phyloP scores from a whole-genome alignment of 1,284 basidiomycete species.

The Prillingera fragicola region DNA sequence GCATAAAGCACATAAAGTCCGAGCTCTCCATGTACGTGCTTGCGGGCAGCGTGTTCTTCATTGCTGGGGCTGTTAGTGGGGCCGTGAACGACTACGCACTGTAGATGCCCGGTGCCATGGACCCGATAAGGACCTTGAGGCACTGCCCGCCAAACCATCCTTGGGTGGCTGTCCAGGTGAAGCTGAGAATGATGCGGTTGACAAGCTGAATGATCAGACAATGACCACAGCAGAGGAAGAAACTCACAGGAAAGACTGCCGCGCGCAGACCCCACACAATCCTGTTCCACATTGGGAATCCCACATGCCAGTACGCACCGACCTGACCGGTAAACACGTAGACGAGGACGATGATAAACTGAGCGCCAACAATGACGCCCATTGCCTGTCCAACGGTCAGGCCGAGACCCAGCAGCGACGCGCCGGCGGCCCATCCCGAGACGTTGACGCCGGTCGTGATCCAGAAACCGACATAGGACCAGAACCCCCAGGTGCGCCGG shows the following conservation, averaged over 20 bases:
- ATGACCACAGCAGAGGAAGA: no score
- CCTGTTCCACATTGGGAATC: constrained; percentile 28
- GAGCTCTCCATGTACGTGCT: constrained; percentile 28
- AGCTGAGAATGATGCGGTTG: constrained; percentile 31
- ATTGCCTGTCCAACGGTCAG: constrained; percentile 31
- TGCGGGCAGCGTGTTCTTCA: constrained; percentile 32
- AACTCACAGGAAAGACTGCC: constrained; percentile 23
- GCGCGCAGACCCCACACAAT: constrained; percentile 28
- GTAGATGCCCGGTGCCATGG: constrained; percentile 34
- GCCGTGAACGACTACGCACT: constrained; percentile 15
- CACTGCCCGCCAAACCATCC: constrained; percentile 46
- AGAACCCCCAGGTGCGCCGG: constrained; percentile 29
- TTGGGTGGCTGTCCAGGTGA: constrained; percentile 35
- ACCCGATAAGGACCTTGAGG: constrained; percentile 44
- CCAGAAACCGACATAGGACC: constrained; percentile 28
- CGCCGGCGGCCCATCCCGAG: constrained; percentile 27
- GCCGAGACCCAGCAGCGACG: constrained; percentile 27
- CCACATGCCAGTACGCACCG: constrained; percentile 31
- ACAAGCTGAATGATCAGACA: constrained; percentile 16
- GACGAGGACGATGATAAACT: constrained; percentile 18
- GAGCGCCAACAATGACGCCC: constrained; percentile 23
- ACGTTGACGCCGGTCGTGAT: constrained; percentile 25
- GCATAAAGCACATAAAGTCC: constrained; percentile 46
- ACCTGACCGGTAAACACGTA: constrained; percentile 23
- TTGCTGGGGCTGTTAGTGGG: constrained; percentile 8